Conservation (phyloP, 768 basidiomycete genomes). For the Xanthoconium purpureum region DNA sequence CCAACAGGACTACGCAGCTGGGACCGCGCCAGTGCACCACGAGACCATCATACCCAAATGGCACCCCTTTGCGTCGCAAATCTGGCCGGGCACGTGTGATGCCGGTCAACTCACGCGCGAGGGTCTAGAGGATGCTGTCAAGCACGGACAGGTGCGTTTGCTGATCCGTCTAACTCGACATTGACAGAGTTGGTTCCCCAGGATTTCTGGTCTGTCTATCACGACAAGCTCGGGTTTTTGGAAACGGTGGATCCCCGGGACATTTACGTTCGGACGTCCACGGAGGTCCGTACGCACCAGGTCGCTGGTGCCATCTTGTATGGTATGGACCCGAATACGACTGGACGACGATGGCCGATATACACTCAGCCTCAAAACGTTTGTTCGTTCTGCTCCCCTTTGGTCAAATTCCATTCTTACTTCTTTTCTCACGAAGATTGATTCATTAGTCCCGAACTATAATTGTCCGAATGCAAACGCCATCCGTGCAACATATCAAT, state of each 20-base stretch:
- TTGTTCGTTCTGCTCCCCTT: slow-evolving; percentile 11
- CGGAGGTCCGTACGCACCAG: slow-evolving; percentile 46
- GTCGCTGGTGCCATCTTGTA: slow-evolving; percentile 44
- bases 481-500: slow-evolving; percentile 41
- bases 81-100: slow-evolving; percentile 51
- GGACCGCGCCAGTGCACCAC: slow-evolving; percentile 39
- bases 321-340: slow-evolving; percentile 42
- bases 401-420: neutral
- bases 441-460: slow-evolving; percentile 46
- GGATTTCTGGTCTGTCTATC: slow-evolving; percentile 49
- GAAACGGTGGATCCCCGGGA: slow-evolving; percentile 32
- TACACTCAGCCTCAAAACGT: slow-evolving; percentile 42
- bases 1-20: slow-evolving; percentile 39
- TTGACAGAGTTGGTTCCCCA: slow-evolving; percentile 11
- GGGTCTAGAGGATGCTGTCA: slow-evolving; percentile 42
- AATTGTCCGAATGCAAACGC: slow-evolving; percentile 40
- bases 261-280: slow-evolving; percentile 44
- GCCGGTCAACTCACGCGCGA: slow-evolving; percentile 44
- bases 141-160: slow-evolving; percentile 38
- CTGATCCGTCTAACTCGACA: neutral
- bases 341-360: slow-evolving; percentile 36
- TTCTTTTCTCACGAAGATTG: slow-evolving; percentile 34
- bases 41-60: slow-evolving; percentile 35
- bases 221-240: slow-evolving; percentile 36
- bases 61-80: slow-evolving; percentile 43